These are phyloP conservation scores for Anaeromyces robustus DNA, from an alignment of 192 early-diverging fungal genomes.

Conservation along the genomic window DNA sequence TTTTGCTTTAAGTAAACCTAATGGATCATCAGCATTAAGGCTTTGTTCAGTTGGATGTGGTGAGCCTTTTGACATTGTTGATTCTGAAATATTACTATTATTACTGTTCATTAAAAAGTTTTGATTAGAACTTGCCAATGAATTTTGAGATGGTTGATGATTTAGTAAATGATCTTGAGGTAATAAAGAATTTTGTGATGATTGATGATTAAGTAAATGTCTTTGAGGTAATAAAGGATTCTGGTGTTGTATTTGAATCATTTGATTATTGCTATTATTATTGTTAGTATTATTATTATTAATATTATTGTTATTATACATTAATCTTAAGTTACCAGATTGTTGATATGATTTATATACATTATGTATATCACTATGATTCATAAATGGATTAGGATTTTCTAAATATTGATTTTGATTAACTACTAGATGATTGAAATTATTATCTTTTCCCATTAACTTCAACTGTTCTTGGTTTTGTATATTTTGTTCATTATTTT, in stretches of 20 bases:
- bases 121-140: not conserved
- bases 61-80: not conserved
- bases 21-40: not conserved
- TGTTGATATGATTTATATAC: no score
- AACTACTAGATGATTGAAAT: not conserved
- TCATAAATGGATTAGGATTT: not conserved
- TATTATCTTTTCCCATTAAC: not conserved
- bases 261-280: no score
- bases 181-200: not conserved
- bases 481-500: not conserved
- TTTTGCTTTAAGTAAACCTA: not conserved
- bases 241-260: not conserved
- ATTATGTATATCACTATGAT: no score
- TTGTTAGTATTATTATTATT: no score
- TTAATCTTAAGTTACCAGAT: no score
- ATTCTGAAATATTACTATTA: no score
- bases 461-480: not conserved
- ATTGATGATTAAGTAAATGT: not conserved
- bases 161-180: not conserved
- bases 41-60: not conserved
- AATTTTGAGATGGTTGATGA: not conserved
- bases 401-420: not conserved
- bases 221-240: not conserved
- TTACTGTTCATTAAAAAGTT: no score
- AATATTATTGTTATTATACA: no score